Evolutionary conservation across 176 grass and related monocot species (phyloP).

Genomic region (Rhynchospora tenuis): DNA sequence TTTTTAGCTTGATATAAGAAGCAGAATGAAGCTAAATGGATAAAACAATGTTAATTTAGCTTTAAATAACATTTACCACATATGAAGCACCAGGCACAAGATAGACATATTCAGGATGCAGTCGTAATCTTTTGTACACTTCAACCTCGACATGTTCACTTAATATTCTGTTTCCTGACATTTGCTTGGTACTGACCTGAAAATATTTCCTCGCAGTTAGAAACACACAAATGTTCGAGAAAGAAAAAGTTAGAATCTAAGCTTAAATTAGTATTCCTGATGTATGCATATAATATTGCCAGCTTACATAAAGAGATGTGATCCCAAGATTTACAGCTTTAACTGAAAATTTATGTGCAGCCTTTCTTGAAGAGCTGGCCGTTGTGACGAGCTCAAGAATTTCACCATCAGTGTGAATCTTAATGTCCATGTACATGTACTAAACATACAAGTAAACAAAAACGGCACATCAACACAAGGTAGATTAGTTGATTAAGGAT

Average conservation of each 20-base stretch:
- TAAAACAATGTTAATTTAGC: background rate
- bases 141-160: conserved; percentile 91
- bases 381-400: conserved; percentile 50
- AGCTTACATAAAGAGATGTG: conserved; percentile 92
- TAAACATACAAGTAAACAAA: conserved; percentile 28
- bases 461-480: conserved; percentile 13
- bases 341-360: conserved; percentile 54
- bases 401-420: conserved; percentile 68
- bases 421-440: conserved; percentile 91
- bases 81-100: conserved; percentile 86
- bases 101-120: conserved; percentile 89
- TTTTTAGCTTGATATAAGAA: conserved; percentile 1
- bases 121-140: conserved; percentile 71
- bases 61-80: conserved; percentile 58
- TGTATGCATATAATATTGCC: background rate
- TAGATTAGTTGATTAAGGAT: background rate
- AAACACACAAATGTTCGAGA: background rate
- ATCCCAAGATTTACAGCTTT: conserved; percentile 70
- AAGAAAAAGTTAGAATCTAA: conserved; percentile 6
- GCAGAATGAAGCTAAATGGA: background rate
- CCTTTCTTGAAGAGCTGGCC: conserved; percentile 20
- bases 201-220: conserved; percentile 24
- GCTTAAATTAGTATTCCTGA: conserved; percentile 1
- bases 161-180: conserved; percentile 59
- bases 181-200: conserved; percentile 76